Evolutionary conservation across 2,329 filamentous ascomycete genomes (phyloP).

Genomic region (Botryotinia narcissicola): DNA sequence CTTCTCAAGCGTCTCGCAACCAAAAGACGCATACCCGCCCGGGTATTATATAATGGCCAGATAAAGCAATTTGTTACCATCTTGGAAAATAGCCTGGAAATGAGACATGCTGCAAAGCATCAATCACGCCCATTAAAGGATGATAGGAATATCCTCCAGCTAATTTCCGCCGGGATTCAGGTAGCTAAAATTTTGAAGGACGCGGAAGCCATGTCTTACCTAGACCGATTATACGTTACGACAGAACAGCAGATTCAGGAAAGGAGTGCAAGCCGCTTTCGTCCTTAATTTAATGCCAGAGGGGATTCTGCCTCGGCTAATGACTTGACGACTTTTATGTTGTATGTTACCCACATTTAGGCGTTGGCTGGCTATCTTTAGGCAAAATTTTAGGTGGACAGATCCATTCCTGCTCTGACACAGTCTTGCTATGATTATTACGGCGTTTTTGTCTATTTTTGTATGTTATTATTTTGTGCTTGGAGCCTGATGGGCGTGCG

Average conservation of each 20-base stretch:
- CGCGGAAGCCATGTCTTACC: conserved; percentile 33
- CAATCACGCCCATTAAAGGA: conserved; percentile 82
- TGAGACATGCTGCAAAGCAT: conserved; percentile 81
- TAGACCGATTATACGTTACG: conserved; percentile 77
- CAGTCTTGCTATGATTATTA: background rate
- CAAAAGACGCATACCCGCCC: conserved; percentile 78
- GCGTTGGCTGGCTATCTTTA: background rate
- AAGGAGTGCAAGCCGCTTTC: conserved; percentile 45
- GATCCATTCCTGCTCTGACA: background rate
- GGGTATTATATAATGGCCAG: conserved; percentile 83
- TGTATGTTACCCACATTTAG: conserved; percentile 21
- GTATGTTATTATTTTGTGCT: background rate
- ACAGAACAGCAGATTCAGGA: conserved; percentile 79
- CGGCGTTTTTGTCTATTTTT: background rate
- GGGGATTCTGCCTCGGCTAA: conserved; percentile 15
- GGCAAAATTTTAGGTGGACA: background rate
- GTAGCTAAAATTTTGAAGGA: conserved; percentile 87
- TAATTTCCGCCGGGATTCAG: conserved; percentile 83
- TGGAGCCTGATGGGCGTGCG: background rate
- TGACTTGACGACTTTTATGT: conserved; percentile 31
- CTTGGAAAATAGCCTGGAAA: conserved; percentile 82
- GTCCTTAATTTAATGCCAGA: conserved; percentile 25
- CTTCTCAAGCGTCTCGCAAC: conserved; percentile 81
- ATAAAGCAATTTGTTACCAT: conserved; percentile 91
- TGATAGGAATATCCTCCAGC: conserved; percentile 82